These are phyloP conservation scores for Bacidia rubella DNA, from an alignment of 495 filamentous ascomycete genomes.

Conservation along the genomic window DNA sequence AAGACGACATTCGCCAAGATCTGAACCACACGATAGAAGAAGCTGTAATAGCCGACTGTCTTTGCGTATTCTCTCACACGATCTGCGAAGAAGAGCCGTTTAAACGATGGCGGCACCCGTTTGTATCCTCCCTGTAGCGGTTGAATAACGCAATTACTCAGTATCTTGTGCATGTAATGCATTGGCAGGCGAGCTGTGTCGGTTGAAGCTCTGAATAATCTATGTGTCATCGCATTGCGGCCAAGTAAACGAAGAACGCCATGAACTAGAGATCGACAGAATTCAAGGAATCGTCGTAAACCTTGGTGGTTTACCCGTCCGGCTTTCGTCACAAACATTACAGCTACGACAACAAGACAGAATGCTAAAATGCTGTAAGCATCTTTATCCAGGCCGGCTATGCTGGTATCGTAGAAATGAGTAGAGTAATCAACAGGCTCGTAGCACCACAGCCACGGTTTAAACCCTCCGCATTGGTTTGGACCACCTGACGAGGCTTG, in stretches of 20 bases:
- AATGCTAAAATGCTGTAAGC: neutral
- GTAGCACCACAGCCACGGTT: constrained; percentile 5
- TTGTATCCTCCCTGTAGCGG: neutral
- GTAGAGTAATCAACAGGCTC: neutral
- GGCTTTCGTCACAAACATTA: neutral
- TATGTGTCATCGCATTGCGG: too few relatives aligned
- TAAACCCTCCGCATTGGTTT: neutral
- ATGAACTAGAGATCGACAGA: too few relatives aligned
- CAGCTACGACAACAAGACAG: neutral
- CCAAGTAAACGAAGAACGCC: too few relatives aligned
- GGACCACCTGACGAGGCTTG: neutral
- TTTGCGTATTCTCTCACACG: neutral
- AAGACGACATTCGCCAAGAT: constrained; percentile 13
- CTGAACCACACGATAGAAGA: neutral
- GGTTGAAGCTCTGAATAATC: too few relatives aligned
- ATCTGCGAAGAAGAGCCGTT: too few relatives aligned
- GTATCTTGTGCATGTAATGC: too few relatives aligned
- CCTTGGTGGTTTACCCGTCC: neutral
- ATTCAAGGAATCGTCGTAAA: neutral
- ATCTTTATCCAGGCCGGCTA: neutral
- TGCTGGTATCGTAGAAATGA: neutral
- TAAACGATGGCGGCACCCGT: too few relatives aligned
- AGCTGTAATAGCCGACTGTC: neutral
- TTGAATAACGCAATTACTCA: constrained; percentile 8
- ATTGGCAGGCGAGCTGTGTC: too few relatives aligned